Base-by-base conservation (phyloP, 768 basidiomycete species). In the Scleroderma citrinum region DNA sequence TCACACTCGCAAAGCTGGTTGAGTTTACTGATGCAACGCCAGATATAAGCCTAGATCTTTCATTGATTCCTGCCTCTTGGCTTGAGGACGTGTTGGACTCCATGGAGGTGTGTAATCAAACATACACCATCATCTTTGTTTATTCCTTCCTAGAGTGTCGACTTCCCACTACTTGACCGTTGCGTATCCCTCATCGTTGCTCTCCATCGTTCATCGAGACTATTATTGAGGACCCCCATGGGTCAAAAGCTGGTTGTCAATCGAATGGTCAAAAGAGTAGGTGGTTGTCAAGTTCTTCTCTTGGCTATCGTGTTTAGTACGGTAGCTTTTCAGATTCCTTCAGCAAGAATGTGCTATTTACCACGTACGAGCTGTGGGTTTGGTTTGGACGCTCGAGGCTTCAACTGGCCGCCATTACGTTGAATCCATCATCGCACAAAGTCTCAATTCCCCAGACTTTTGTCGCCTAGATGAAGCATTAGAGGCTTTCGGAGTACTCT, bases 401-500 rank as follows among this genome's bases (percentile, higher is more conserved):
- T 72, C 35, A 59, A 77, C 14, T 73, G 80, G 26, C 62, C 72
- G 73, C 13, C 73, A 78, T 24, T 78, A 87, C 59, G 80, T 94
- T 8, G 90, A 94, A 59, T 81, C 88, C 5, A 83, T 91, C 38
- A 68, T 97, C 26, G 80, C 92, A 1, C 78, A 83, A 49, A 77
- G 76, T 14, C 77, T 98, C 71, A 76, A 76, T 10, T 78, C 83
- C 7, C 61, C 74, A 0, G 74, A 81, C 29, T 66, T 71, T 7
- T 60, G 60, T 2, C 71, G 73, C 36, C 69, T 76, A 3, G 68
- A 76, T 16, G 77, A 80, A 17, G 79, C 82, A 2, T 89, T 84
- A 59, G 88, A 95, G 56, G 88, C 87, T 0, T 97, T 99, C 63
- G 93, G 95, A 3, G 81, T 89, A 3, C 70, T 99, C 6, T 99